These are phyloP conservation scores for Phyllosticta citriasiana DNA, from an alignment of 2,329 filamentous ascomycete species.

Conservation along the genomic window DNA sequence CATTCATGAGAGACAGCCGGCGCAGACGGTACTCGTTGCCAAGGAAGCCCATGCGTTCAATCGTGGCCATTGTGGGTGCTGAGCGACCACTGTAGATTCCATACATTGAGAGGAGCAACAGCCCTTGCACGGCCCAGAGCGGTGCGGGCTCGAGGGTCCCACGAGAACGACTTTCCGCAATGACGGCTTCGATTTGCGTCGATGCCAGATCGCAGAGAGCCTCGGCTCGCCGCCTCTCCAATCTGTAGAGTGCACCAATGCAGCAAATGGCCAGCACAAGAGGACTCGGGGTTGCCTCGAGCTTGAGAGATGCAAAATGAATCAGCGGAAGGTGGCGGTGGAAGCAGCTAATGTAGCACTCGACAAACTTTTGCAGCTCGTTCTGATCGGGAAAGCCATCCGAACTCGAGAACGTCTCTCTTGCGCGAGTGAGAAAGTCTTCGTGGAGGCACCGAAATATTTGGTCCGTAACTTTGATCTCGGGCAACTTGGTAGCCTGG, in stretches of 20 bases:
- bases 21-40: slow-evolving; percentile 15
- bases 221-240: slow-evolving; percentile 22
- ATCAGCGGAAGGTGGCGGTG: slow-evolving; percentile 26
- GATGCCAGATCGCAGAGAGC: slow-evolving; percentile 15
- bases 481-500: background rate
- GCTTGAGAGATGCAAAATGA: slow-evolving; percentile 23
- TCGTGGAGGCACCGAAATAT: slow-evolving; percentile 11
- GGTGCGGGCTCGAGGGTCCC: slow-evolving; percentile 12
- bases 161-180: slow-evolving; percentile 8
- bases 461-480: slow-evolving; percentile 4
- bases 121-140: slow-evolving; percentile 24
- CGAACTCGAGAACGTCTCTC: slow-evolving; percentile 7
- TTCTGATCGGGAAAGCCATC: slow-evolving; percentile 14
- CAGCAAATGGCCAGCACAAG: slow-evolving; percentile 27
- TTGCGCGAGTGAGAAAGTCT: slow-evolving; percentile 11
- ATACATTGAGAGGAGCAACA: slow-evolving; percentile 20
- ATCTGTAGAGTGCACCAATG: slow-evolving; percentile 26
- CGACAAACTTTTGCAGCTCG: slow-evolving; percentile 20
- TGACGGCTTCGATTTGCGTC: slow-evolving; percentile 12
- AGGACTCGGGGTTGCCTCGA: slow-evolving; percentile 19
- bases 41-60: slow-evolving; percentile 15
- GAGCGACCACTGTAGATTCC: slow-evolving; percentile 21
- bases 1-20: slow-evolving; percentile 13
- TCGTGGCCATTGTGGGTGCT: slow-evolving; percentile 11
- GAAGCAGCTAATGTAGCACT: slow-evolving; percentile 24